Evolutionary conservation across 371 early-diverging fungal genomes (phyloP).

Genomic region (Haplosporangium sp.): DNA sequence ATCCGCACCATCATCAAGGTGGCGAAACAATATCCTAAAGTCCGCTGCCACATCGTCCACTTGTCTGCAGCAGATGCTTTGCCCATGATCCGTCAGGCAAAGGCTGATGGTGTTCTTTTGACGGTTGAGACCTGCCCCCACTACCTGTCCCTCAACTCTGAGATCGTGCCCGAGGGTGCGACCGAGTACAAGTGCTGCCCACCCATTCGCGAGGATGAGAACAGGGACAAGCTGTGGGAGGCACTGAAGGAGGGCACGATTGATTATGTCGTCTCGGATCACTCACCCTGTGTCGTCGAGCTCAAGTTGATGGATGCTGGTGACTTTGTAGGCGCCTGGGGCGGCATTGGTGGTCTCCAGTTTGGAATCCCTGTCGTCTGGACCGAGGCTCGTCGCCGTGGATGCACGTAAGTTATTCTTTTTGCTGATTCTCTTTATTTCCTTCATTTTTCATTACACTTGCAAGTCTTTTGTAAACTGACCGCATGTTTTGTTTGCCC

Average conservation of each 20-base stretch:
- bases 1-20: constrained; percentile 79
- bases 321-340: constrained; percentile 86
- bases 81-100: constrained; percentile 79
- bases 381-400: constrained; percentile 81
- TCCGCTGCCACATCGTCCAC: constrained; percentile 85
- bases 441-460: not conserved
- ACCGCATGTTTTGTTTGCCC: not conserved
- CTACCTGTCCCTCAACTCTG: constrained; percentile 77
- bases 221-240: constrained; percentile 79
- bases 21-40: constrained; percentile 73
- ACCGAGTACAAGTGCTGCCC: constrained; percentile 91
- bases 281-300: constrained; percentile 85
- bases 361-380: constrained; percentile 83
- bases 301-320: constrained; percentile 75
- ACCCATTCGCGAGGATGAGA: constrained; percentile 81
- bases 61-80: constrained; percentile 81
- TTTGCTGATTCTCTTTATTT: not conserved
- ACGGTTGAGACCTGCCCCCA: constrained; percentile 89
- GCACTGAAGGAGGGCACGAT: constrained; percentile 83
- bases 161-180: constrained; percentile 76
- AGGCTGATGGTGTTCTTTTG: constrained; percentile 74
- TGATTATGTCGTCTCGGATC: constrained; percentile 86
- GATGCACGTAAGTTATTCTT: constrained; percentile 61
- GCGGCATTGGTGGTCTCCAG: constrained; percentile 87
- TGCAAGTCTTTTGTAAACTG: not conserved